Percentiles rank a stretch among this genome's conserved stretches.
Evolutionary conservation across 305 asterid genomes (phyloP).

Genomic region (Rubia balearica): DNA sequence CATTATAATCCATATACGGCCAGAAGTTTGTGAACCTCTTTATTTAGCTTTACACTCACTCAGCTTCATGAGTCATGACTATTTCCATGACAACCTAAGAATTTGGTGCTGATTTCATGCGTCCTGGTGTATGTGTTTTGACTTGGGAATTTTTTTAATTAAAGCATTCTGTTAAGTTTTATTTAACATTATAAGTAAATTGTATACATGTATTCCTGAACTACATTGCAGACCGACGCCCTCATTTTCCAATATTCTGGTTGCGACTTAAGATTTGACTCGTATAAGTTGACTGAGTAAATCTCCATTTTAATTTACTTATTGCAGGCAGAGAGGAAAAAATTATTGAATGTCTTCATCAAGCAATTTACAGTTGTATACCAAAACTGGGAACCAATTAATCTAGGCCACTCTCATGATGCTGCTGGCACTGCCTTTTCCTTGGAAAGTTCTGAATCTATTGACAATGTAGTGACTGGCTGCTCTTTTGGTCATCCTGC

Average conservation of each 20-base stretch:
- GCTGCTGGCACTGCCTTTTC: constrained; percentile 31
- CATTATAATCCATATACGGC: not conserved
- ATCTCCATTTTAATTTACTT: constrained; percentile 14
- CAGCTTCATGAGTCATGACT: not conserved
- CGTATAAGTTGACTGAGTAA: constrained; percentile 8
- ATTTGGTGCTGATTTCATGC: constrained; percentile 5
- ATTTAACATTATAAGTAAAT: not conserved
- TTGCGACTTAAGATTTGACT: not conserved
- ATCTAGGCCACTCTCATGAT: constrained; percentile 44
- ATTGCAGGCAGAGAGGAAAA: constrained; percentile 75
- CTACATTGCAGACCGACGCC: not conserved
- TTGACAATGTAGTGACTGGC: constrained; percentile 62
- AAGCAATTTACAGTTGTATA: constrained; percentile 69
- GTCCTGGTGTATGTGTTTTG: not conserved
- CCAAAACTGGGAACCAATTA: constrained; percentile 71
- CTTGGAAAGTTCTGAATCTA: constrained; percentile 31
- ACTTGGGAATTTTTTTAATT: not conserved
- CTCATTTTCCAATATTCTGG: not conserved
- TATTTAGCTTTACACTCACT: not conserved
- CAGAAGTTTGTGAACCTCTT: not conserved
- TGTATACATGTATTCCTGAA: not conserved
- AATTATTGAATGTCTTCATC: constrained; percentile 55
- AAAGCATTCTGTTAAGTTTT: not conserved
- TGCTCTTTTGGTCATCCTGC: constrained; percentile 89
- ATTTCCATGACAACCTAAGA: constrained; percentile 4